phyloP scores from a whole-genome alignment of 2,329 filamentous ascomycete genomes.

The Zymoseptoria tritici region DNA sequence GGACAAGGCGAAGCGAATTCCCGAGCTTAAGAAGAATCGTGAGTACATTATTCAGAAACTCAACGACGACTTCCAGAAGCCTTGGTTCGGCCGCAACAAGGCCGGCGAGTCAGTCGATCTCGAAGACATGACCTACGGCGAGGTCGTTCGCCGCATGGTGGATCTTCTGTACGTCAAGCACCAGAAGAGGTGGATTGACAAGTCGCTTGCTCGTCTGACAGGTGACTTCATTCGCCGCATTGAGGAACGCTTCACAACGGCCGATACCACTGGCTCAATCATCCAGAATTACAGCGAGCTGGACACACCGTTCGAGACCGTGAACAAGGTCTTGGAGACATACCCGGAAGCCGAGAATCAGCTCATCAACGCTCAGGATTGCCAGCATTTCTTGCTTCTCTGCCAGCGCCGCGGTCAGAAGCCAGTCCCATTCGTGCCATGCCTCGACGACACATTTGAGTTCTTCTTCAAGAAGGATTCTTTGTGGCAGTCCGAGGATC shows the following conservation, averaged over 20 bases:
- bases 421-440: constrained; percentile 89
- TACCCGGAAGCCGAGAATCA: constrained; percentile 85
- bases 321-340: constrained; percentile 70
- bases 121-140: constrained; percentile 91
- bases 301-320: constrained; percentile 66
- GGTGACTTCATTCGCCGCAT: constrained; percentile 95
- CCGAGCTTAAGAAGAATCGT: constrained; percentile 79
- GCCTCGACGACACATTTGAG: constrained; percentile 95
- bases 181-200: constrained; percentile 84
- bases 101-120: constrained; percentile 74
- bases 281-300: constrained; percentile 89
- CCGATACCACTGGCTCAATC: constrained; percentile 63
- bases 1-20: constrained; percentile 86
- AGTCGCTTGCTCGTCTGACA: constrained; percentile 71
- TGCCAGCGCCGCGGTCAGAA: constrained; percentile 91
- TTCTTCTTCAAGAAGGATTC: constrained; percentile 99
- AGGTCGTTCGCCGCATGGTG: constrained; percentile 79
- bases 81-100: constrained; percentile 87
- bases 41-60: constrained; percentile 92
- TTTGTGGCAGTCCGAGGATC: constrained; percentile 95
- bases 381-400: constrained; percentile 90
- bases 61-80: constrained; percentile 93
- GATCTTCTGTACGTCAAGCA: constrained; percentile 89
- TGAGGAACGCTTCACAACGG: constrained; percentile 87
- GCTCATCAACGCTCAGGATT: constrained; percentile 96